Evolutionary conservation across 169 alveolate genomes (phyloP), one percentile per base, ranked within the genome.

Genomic region (Cyclospora cayetanensis): DNA sequence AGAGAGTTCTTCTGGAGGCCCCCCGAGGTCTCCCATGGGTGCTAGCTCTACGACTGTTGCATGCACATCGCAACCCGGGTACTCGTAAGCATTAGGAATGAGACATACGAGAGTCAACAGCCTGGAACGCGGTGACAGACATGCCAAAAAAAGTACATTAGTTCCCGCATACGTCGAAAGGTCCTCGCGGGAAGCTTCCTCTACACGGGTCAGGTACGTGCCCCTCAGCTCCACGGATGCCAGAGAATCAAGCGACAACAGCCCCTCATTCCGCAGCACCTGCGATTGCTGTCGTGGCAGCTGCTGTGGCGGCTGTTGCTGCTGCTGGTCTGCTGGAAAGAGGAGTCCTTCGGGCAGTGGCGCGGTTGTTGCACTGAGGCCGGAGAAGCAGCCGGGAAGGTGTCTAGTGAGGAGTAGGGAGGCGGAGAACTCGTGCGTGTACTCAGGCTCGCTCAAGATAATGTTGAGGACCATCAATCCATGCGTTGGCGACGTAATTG

Each of bases 1-100:
- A 20, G 79, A 12, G 83, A 46, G 55, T 0, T 46, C 25, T n/a
- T 39, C 88, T 29, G 53, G 88, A n/a, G 88, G 29, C n/a, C 46
- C 18, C 68, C 11, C 34, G 72, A 37, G 52, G 42, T 43, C 88
- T 34, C 55, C 72, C 83, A 9, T 29, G 27, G 91, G 91, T n/a
- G 46, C 82, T 2, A 83, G n/a, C 43, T 83, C 91, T 31, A 83
- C 41, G 50, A 83, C 80, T n/a, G 91, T 63, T 18, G 91, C 91
- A 63, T 83, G 82, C 60, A 83, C 15, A 15, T 63, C 80, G 65
- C 91, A 83, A 7, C 91, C 91, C 5, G 91, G 91, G 22, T 60
- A 83, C 4, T 83, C 72, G 20, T n/a, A 25, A 1, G 91, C 66
- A 37, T 83, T 68, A 1, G 91, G 91, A 9, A 53, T 66, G 0